Evolutionary conservation across 2,329 filamentous ascomycete species (phyloP), one percentile per base, ranked within the genome.

Genomic region (Mariannaea elegans): DNA sequence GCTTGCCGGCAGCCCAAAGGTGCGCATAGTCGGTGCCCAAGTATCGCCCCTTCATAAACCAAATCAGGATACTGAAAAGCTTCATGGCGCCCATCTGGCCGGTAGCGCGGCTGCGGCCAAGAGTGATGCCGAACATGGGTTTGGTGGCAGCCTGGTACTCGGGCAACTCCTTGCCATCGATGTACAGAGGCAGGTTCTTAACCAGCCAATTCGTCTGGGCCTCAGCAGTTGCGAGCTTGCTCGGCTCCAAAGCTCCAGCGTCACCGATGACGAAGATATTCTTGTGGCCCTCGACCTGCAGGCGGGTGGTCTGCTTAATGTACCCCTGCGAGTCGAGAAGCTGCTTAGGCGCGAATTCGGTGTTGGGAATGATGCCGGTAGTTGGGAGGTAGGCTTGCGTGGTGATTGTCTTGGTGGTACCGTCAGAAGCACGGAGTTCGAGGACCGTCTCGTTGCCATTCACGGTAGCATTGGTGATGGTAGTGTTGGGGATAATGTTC

Each of bases 371-470:
- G 4, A 78, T 59, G 41, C 84, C 84, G 32, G 76, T 80, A 0
- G 81, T 77, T 0, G 83, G 82, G 13, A 86, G 68, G 66, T 82
- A 80, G 1, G 82, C 72, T 65, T 82, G 79, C 0, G 79, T 71
- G 13, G 68, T 70, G 49, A 85, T 69, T 3, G 73, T 78, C 61
- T 71, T 72, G 38, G 65, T 75, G n/a, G 54, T 71, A 18, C 76
- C 77, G 53, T 74, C 72, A 3, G 70, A 64, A 36, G 65, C 65
- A 10, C 65, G 72, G 4, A 81, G 70, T 56, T 76, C 73, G 12
- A 81, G 64, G n/a, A 72, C 45, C 1, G 72, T 75, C 24, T 76
- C 69, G 16, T 59, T 61, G 24, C 68, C 69, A 2, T 61, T 58
- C 7, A 57, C 59, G 39, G 69, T 69, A 23, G 66, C 67, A 1